Evolutionary conservation across 108 stramenopile genomes (phyloP), one percentile per base, ranked within the genome.

Genomic region (Licmophora abbreviata): DNA sequence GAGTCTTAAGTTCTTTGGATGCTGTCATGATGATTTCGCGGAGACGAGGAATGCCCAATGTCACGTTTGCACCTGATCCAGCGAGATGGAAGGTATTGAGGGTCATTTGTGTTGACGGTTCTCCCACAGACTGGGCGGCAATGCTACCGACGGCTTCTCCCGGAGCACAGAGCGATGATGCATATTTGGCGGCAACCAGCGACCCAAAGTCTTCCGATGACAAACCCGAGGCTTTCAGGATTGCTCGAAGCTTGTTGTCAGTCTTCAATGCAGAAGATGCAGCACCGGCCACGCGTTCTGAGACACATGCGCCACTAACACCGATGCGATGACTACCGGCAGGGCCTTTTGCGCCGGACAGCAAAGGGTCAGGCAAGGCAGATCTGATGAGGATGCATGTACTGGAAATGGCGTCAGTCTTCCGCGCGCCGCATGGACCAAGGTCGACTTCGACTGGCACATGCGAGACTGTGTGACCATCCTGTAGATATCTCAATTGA

Each of bases 11-110:
- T 28, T 66, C 73, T 31, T 68, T 74, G 1, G 96, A 95, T 15
- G 99, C 99, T 15, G 97, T 98, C 99, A 99, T 99, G 53, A 99
- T 97, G 40, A 99, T 97, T 76, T 99, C 99, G 18, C 99, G 71
- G 12, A 99, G 59, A 27, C 99, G 92, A 22, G 99, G 99, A 55
- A 99, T 99, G 33, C 99, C 98, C 21, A 99, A 74, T 11, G 99
- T 99, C 41, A 99, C 99, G 70, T 99, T 99, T 8, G 96, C 99
- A 32, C 97, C 99, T 30, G 97, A 95, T 26, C 99, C 99, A 26
- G 99, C 99, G 33, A 99, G 69, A 51, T 99, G 99, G 60, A 99
- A 99, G 4, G 99, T 99, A 71, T 99, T 99, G 9, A 99, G 83
- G 11, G 99, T 99, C 99, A 99, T 99, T 61, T 99, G 99, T 6